Evolutionary conservation across 2,329 filamentous ascomycete species (phyloP).

Genomic region (Tricladium varicosporioides): DNA sequence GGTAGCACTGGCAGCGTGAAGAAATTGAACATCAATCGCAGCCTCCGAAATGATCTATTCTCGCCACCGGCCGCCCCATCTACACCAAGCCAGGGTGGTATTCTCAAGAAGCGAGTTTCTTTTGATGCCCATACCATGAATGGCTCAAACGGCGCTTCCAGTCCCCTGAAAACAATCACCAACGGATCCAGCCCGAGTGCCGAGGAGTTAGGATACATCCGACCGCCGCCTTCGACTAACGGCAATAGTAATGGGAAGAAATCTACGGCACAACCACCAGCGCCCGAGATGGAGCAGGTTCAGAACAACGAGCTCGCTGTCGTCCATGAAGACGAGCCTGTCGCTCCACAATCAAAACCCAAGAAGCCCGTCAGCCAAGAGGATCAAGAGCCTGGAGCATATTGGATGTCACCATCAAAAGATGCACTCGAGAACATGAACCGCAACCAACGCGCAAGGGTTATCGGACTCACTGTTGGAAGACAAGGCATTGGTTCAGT

Average conservation of each 20-base stretch:
- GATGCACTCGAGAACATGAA: slow-evolving; percentile 78
- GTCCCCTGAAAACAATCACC: slow-evolving; percentile 34
- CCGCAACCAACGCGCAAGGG: slow-evolving; percentile 71
- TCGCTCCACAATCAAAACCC: slow-evolving; percentile 26
- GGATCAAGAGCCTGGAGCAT: slow-evolving; percentile 58
- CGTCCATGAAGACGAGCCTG: slow-evolving; percentile 68
- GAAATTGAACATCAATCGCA: slow-evolving; percentile 88
- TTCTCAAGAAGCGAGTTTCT: slow-evolving; percentile 81
- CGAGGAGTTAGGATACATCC: slow-evolving; percentile 58
- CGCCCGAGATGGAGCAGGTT: slow-evolving; percentile 68
- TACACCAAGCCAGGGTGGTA: slow-evolving; percentile 47
- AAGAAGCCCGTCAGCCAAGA: slow-evolving; percentile 14
- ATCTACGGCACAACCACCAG: slow-evolving; percentile 30
- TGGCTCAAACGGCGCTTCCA: slow-evolving; percentile 40
- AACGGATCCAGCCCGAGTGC: slow-evolving; percentile 49
- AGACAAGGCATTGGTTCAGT: slow-evolving; percentile 79
- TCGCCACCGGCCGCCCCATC: slow-evolving; percentile 49
- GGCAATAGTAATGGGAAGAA: slow-evolving; percentile 44
- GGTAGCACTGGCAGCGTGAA: slow-evolving; percentile 74
- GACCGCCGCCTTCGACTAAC: slow-evolving; percentile 42
- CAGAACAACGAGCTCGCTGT: slow-evolving; percentile 73
- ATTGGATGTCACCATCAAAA: slow-evolving; percentile 80
- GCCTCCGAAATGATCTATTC: slow-evolving; percentile 72
- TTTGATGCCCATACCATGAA: slow-evolving; percentile 69
- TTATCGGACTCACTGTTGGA: slow-evolving; percentile 77